Percentiles rank a stretch among this genome's conserved stretches.
phyloP scores from a whole-genome alignment of 169 alveolate genomes.

The Plasmodium malariae region DNA sequence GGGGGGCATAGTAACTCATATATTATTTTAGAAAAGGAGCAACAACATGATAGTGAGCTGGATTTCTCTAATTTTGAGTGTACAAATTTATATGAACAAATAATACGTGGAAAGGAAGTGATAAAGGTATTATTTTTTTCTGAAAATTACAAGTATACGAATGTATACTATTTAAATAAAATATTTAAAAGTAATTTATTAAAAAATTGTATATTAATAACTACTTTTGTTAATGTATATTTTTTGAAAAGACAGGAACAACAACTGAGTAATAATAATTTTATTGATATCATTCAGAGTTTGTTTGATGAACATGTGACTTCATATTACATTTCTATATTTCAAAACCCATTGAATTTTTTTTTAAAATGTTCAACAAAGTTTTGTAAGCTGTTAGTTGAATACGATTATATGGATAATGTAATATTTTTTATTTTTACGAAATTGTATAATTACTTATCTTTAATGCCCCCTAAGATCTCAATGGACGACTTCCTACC shows the following conservation, averaged over 20 bases:
- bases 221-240: conserved; percentile 21
- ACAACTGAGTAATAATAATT: conserved; percentile 2
- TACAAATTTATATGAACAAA: conserved; percentile 21
- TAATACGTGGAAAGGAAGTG: conserved; percentile 5
- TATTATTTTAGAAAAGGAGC: no score
- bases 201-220: conserved; percentile 12
- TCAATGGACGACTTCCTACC: conserved; percentile 41
- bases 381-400: conserved; percentile 12
- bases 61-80: not conserved
- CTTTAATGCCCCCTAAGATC: conserved; percentile 45
- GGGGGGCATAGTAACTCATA: no score
- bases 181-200: conserved; percentile 12
- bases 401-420: conserved; percentile 39
- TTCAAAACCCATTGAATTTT: conserved; percentile 69
- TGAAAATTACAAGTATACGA: not conserved
- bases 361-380: conserved; percentile 27
- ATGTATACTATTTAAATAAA: not conserved
- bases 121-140: conserved; percentile 22
- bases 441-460: conserved; percentile 33
- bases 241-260: not conserved
- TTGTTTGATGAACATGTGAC: conserved; percentile 30
- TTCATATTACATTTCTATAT: conserved; percentile 59
- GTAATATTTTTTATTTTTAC: conserved; percentile 41
- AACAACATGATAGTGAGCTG: not conserved
- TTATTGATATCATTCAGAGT: conserved; percentile 9